These are phyloP conservation scores for Primulina tabacum DNA, from an alignment of 257 asterid species.

Conservation along the genomic window DNA sequence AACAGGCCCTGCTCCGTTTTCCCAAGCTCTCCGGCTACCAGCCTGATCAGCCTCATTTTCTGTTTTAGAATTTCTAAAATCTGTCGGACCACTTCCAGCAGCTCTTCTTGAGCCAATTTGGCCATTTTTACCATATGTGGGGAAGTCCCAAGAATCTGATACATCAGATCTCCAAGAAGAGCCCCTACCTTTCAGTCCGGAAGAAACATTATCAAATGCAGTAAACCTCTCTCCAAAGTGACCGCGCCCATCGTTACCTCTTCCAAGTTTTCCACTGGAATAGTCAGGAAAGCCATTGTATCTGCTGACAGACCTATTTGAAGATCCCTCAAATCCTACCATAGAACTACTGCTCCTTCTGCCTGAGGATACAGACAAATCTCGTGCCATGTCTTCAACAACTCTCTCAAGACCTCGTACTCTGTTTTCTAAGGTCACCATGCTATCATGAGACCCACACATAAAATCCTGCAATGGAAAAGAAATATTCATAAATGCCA, in stretches of 20 bases:
- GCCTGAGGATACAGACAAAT: slow-evolving; percentile 77
- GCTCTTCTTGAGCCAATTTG: slow-evolving; percentile 67
- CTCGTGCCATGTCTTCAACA: slow-evolving; percentile 94
- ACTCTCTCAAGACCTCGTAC: slow-evolving; percentile 97
- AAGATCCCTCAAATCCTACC: slow-evolving; percentile 68
- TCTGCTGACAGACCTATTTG: slow-evolving; percentile 59
- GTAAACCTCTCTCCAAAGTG: slow-evolving; percentile 68
- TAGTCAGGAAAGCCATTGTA: slow-evolving; percentile 78
- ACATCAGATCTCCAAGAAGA: slow-evolving; percentile 74
- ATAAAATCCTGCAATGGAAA: slow-evolving; percentile 70
- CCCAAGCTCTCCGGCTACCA: slow-evolving; percentile 80
- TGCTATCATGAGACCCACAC: slow-evolving; percentile 97
- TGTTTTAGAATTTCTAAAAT: slow-evolving; percentile 50
- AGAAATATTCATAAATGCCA: slow-evolving; percentile 24
- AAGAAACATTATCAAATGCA: slow-evolving; percentile 53
- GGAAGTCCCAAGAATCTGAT: slow-evolving; percentile 64
- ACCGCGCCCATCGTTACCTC: slow-evolving; percentile 56
- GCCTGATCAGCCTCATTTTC: slow-evolving; percentile 64
- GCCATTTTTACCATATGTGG: slow-evolving; percentile 61
- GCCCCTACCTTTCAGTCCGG: slow-evolving; percentile 60
- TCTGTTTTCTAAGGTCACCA: slow-evolving; percentile 91
- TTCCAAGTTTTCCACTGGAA: slow-evolving; percentile 64
- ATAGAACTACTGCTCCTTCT: slow-evolving; percentile 57
- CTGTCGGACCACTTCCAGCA: slow-evolving; percentile 39
- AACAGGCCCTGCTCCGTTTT: slow-evolving; percentile 66